Base-by-base conservation (phyloP, 2,329 filamentous ascomycete genomes). In the Aureobasidium sp. region DNA sequence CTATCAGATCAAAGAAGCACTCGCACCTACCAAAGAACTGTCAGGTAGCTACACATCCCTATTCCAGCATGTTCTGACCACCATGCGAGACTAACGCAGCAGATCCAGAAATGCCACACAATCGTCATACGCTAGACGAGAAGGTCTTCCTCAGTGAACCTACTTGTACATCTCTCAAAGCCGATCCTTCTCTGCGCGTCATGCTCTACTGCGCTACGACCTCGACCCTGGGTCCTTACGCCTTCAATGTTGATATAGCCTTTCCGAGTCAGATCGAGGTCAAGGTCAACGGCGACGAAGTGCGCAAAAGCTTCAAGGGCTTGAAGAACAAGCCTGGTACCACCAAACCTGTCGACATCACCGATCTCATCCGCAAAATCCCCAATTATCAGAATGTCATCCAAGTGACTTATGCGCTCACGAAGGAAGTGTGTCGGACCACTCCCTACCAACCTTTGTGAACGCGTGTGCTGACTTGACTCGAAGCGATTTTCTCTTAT, bases 281-380 rank as follows among this genome's bases (percentile, higher is more conserved):
- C 62, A 93, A 91, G 71, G 85, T 96, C 61, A 99, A 99, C 68
- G 82, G 85, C 11, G 88, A 88, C 37, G 91, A 97, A 62, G 82
- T 97, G 67, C 94, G 93, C 74, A 88, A 89, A n/a, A 99, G 97
- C 72, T 81, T 96, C 67, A 89, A 94, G 67, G 94, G 94, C 5
- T 76, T 99, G 64, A 99, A 99, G 76, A 97, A 96, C 73, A 96
- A 94, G 73, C 90, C 93, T 7, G 94, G 94, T 24, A 95, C 94
- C 48, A 99, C 94, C 44, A 86, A 91, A 69, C 94, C 94, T 8
- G 91, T 90, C 50, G 94, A 99, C 75, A 88, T 99, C 64, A 99
- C 94, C 8, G 79, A 83, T 66, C 82, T 85, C 63, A 78, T 97
- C 49, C 85, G 87, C 19, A 83, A 90, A 33, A 86, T 84, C 65